Conservation (phyloP, 2,329 filamentous ascomycete species). For the Aspergillus sp. region DNA sequence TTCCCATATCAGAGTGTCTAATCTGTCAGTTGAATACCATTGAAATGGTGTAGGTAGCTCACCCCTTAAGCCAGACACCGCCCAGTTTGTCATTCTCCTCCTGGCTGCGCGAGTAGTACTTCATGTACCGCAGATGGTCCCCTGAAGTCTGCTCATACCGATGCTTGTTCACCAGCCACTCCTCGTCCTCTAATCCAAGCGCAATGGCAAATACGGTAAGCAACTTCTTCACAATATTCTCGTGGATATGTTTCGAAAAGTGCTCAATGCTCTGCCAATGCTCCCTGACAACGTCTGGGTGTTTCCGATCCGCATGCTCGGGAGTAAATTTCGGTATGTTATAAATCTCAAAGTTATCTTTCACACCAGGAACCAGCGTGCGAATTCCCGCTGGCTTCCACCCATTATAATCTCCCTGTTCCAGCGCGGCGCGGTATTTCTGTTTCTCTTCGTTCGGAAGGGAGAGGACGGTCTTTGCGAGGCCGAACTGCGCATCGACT, state of each 20-base stretch:
- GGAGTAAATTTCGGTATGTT: slow-evolving; percentile 59
- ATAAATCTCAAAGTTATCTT: slow-evolving; percentile 61
- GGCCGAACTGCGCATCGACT: slow-evolving; percentile 60
- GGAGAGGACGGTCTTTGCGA: slow-evolving; percentile 57
- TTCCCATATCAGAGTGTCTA: slow-evolving; percentile 1
- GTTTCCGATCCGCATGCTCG: slow-evolving; percentile 34
- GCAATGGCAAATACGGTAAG: neutral
- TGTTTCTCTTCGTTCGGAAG: slow-evolving; percentile 57
- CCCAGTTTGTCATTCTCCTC: neutral
- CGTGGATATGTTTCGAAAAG: neutral
- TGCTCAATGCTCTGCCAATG: slow-evolving; percentile 45
- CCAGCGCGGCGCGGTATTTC: slow-evolving; percentile 52
- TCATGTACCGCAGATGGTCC: slow-evolving; percentile 1
- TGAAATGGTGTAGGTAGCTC: no score
- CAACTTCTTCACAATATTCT: neutral
- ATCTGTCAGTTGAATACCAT: no score
- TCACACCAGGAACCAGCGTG: slow-evolving; percentile 40
- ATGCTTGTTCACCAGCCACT: neutral
- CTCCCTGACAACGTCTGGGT: slow-evolving; percentile 50
- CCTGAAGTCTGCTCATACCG: neutral
- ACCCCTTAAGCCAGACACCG: neutral
- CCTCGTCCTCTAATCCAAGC: neutral
- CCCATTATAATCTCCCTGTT: slow-evolving; percentile 57
- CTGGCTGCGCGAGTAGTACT: neutral
- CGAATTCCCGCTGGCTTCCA: slow-evolving; percentile 47